Evolutionary conservation across 257 asterid species (phyloP).

Genomic region (Solanum neorickii): DNA sequence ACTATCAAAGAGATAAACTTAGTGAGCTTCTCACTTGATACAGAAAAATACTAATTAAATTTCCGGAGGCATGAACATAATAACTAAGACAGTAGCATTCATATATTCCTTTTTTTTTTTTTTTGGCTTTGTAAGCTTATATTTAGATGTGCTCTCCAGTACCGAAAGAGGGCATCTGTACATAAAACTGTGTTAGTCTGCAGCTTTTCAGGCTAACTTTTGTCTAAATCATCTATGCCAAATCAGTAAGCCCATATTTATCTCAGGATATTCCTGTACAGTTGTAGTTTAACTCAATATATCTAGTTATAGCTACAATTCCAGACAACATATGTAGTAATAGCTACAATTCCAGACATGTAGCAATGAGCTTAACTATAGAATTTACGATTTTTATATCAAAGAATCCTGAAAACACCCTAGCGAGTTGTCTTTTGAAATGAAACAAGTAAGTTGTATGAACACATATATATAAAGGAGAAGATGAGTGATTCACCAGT

Average conservation of each 20-base stretch:
- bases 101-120: background rate
- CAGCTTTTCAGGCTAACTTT: background rate
- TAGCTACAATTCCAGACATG: background rate
- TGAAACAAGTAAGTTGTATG: background rate
- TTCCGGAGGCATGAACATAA: background rate
- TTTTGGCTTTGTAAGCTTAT: background rate
- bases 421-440: background rate
- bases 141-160: background rate
- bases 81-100: background rate
- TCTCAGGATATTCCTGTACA: background rate
- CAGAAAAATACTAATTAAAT: background rate
- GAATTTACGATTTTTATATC: background rate
- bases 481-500: constrained; percentile 47
- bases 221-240: background rate
- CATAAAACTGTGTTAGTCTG: background rate
- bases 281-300: background rate
- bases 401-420: background rate
- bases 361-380: background rate
- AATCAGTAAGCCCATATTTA: background rate
- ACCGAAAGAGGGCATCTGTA: background rate
- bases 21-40: background rate
- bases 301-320: background rate
- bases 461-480: background rate
- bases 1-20: background rate
- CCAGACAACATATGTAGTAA: background rate